Conservation (phyloP, 164 flowering plant genomes). For the Chimonanthus salicifolius region DNA sequence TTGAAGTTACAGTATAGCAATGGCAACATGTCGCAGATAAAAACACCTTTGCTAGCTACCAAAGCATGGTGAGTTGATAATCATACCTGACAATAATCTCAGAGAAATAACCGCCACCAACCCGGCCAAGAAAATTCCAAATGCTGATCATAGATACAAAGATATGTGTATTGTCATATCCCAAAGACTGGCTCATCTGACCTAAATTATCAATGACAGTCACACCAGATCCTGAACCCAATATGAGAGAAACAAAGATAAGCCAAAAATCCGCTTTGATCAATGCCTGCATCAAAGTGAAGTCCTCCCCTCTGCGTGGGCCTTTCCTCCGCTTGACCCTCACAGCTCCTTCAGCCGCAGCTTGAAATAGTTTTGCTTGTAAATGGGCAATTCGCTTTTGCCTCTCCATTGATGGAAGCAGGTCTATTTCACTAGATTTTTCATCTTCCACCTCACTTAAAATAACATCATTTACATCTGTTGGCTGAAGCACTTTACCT, state of each 20-base stretch:
- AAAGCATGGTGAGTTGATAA: not conserved
- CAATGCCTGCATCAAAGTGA: constrained; percentile 81
- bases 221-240: constrained; percentile 95
- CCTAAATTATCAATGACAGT: constrained; percentile 97
- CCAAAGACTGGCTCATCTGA: constrained; percentile 90
- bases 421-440: constrained; percentile 69
- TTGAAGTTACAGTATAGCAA: not conserved
- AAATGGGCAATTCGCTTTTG: constrained; percentile 73
- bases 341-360: constrained; percentile 99
- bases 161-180: constrained; percentile 74
- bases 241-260: constrained; percentile 65
- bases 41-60: not conserved
- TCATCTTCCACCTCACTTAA: constrained; percentile 96
- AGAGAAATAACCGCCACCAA: constrained; percentile 95
- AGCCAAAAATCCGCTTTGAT: constrained; percentile 99
- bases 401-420: constrained; percentile 82
- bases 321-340: constrained; percentile 84
- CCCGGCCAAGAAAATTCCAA: constrained; percentile 96
- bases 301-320: constrained; percentile 95
- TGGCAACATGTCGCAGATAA: not conserved
- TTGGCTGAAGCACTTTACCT: constrained; percentile 20
- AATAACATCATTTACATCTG: constrained; percentile 48
- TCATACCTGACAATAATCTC: constrained; percentile 74
- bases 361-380: constrained; percentile 74
- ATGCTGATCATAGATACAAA: constrained; percentile 98